These are phyloP conservation scores for Fusarium nodosum DNA, from an alignment of 2,329 filamentous ascomycete genomes.

Conservation along the genomic window DNA sequence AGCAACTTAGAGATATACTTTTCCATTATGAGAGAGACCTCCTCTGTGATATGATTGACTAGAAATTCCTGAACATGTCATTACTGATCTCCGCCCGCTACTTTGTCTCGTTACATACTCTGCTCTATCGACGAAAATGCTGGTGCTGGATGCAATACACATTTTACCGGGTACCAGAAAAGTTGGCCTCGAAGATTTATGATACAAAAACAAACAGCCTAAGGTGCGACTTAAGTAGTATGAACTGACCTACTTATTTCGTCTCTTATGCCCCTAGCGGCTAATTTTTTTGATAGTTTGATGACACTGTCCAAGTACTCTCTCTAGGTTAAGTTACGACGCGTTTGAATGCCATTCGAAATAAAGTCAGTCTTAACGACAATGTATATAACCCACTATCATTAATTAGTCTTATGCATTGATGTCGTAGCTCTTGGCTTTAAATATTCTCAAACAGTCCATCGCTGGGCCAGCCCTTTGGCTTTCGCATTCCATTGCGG, in stretches of 20 bases:
- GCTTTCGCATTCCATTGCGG: slow-evolving; percentile 14
- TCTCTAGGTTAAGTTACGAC: not conserved
- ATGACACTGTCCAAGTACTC: not conserved
- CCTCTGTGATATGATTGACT: slow-evolving; percentile 2
- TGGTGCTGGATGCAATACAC: no score
- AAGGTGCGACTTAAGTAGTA: no score
- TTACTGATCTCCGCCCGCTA: not conserved
- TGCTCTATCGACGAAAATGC: not conserved
- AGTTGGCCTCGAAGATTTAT: no score
- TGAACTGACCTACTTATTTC: no score
- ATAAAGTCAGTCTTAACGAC: not conserved
- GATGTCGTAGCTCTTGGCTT: slow-evolving; percentile 41
- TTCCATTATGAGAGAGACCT: slow-evolving; percentile 11
- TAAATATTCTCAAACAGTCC: slow-evolving; percentile 21
- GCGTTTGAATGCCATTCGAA: not conserved
- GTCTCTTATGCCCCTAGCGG: no score
- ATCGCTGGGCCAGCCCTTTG: slow-evolving; percentile 27
- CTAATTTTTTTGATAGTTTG: no score
- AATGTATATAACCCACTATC: slow-evolving; percentile 10
- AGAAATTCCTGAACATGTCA: not conserved
- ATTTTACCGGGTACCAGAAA: no score
- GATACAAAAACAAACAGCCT: no score
- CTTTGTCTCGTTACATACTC: not conserved
- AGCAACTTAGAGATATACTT: slow-evolving; percentile 9
- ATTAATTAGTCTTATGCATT: slow-evolving; percentile 45